Evolutionary conservation across 306 rosid genomes (phyloP), one percentile per base, ranked within the genome.

Genomic region (Acmispon strigosus): DNA sequence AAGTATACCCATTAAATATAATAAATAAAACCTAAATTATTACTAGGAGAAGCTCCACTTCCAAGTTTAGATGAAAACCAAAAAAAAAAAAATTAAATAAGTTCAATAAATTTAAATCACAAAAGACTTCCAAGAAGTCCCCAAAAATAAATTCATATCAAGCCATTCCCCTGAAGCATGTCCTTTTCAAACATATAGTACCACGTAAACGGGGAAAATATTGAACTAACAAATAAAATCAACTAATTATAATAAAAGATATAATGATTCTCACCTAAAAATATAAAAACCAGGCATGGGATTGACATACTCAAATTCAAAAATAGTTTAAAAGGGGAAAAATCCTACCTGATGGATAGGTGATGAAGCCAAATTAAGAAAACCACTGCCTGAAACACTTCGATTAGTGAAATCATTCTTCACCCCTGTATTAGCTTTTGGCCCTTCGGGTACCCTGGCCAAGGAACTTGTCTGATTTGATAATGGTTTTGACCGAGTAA

Each of bases 391-490:
- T 73, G 93, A 83, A 72, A 79, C 86, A 69, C 79, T 81, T 47
- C 86, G 85, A 81, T 75, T 80, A 39, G 81, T 72, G 41, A 16
- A 61, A 70, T 79, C 82, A 65, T 87, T 93, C 84, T 84, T 93
- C 63, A 80, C 78, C 76, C 83, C 92, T 78, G 71, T 69, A 80
- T 54, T 79, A 69, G 86, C 83, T 83, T 89, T 85, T 5, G 81
- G 80, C 65, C 87, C 87, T 77, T 93, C 98, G 7, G 92, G 59
- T 49, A 81, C 72, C 84, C 84, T 82, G 72, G 81, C 45, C 45
- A 87, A 67, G 77, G 96, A 79, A 83, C 76, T 85, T 11, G 80
- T 69, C 69, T 80, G 86, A 80, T 78, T 82, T 66, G 86, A 84
- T 54, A 83, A 68, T 29, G 84, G 74, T 79, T 86, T 92, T 13